A percentile compares a stretch with the other conserved stretches of the same genome.
Conservation (phyloP, 2,329 filamentous ascomycete genomes). For the Fusarium tricinctum region DNA sequence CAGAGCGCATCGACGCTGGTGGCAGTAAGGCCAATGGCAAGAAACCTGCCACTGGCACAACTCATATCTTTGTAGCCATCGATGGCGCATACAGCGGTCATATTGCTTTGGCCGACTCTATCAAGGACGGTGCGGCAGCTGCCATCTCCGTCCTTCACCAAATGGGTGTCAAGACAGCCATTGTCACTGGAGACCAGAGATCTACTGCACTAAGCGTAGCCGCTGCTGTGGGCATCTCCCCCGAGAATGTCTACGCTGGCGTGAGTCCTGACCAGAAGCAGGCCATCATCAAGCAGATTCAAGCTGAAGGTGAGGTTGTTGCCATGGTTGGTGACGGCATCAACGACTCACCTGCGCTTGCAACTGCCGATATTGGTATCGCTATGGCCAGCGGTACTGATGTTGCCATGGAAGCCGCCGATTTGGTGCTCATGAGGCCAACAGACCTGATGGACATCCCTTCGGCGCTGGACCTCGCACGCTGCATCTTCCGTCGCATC, state of each 20-base stretch:
- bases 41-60: conserved; percentile 75
- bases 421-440: conserved; percentile 94
- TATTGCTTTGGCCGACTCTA: conserved; percentile 87
- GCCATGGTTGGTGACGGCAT: conserved; percentile 99
- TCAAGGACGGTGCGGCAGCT: conserved; percentile 88
- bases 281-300: conserved; percentile 82
- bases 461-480: conserved; percentile 83
- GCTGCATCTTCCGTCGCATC: conserved; percentile 90
- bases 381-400: conserved; percentile 94
- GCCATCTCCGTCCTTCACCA: conserved; percentile 84
- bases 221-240: conserved; percentile 81
- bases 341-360: conserved; percentile 96
- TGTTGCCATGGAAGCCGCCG: conserved; percentile 96
- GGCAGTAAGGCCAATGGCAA: conserved; percentile 55
- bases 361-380: conserved; percentile 92
- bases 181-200: conserved; percentile 93
- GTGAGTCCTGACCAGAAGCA: conserved; percentile 94
- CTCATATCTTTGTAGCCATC: conserved; percentile 92
- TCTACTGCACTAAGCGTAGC: conserved; percentile 89
- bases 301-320: conserved; percentile 80
- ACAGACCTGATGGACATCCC: conserved; percentile 95
- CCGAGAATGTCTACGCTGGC: conserved; percentile 84
- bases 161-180: conserved; percentile 88
- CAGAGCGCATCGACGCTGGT: conserved; percentile 69
- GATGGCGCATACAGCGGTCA: conserved; percentile 84